These are phyloP conservation scores for Theobroma grandiflorum DNA, from an alignment of 441 rosid species.

Conservation along the genomic window DNA sequence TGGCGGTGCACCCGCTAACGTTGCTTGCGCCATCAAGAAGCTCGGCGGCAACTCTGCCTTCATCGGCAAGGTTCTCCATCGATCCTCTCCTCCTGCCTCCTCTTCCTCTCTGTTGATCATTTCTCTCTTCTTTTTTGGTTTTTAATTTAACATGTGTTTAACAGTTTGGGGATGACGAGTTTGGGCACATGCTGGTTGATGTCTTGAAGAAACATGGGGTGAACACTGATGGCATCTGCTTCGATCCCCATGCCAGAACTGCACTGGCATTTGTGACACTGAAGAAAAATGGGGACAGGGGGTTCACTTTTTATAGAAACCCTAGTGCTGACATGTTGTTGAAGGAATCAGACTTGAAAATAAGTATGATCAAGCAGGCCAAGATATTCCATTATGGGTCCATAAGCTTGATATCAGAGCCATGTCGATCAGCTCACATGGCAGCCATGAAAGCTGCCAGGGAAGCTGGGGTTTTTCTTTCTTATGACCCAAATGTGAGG, in stretches of 20 bases:
- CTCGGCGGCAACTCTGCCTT: constrained; percentile 78
- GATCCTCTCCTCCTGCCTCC: too few relatives aligned
- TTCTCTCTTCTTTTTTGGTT: too few relatives aligned
- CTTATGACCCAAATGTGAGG: constrained; percentile 77
- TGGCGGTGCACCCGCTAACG: constrained; percentile 89
- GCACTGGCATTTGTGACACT: constrained; percentile 81
- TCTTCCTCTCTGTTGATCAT: too few relatives aligned
- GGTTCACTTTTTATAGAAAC: constrained; percentile 78
- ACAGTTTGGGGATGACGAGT: constrained; percentile 81
- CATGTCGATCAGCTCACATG: constrained; percentile 71
- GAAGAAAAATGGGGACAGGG: constrained; percentile 73
- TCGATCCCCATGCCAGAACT: constrained; percentile 67
- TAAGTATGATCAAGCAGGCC: constrained; percentile 60
- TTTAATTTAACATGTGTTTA: too few relatives aligned
- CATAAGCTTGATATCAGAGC: constrained; percentile 76
- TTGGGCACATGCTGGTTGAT: constrained; percentile 76
- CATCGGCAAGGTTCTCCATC: constrained; percentile 62
- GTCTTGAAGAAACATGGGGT: constrained; percentile 68
- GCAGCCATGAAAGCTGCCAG: constrained; percentile 80
- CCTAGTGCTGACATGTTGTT: constrained; percentile 86
- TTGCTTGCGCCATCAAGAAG: constrained; percentile 77
- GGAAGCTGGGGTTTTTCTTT: constrained; percentile 61
- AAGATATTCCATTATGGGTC: constrained; percentile 81
- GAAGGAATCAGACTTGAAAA: constrained; percentile 66
- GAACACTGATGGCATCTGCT: constrained; percentile 61